Evolutionary conservation across 495 filamentous ascomycete genomes (phyloP).

Genomic region (Bathelium albidoporum): DNA sequence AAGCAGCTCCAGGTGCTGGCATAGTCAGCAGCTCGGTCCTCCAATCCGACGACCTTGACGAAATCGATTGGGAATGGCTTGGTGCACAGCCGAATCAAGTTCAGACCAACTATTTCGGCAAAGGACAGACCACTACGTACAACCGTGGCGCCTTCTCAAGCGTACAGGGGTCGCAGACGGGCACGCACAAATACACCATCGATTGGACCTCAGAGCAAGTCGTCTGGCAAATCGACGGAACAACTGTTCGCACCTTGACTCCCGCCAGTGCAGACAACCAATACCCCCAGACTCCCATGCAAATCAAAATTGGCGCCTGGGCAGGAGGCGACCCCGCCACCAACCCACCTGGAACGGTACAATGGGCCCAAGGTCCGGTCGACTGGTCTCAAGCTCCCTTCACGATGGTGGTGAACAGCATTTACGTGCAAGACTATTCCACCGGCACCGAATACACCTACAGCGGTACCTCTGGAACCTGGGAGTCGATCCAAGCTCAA

Average conservation of each 20-base stretch:
- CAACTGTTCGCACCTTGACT: conserved; percentile 55
- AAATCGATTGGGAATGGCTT: conserved; percentile 85
- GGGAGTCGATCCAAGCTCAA: conserved; percentile 68
- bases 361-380: conserved; percentile 77
- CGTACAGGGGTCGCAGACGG: conserved; percentile 41
- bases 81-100: conserved; percentile 39
- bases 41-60: conserved; percentile 76
- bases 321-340: conserved; percentile 61
- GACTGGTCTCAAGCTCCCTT: conserved; percentile 73
- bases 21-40: conserved; percentile 77
- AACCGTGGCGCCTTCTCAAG: conserved; percentile 51
- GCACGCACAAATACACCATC: conserved; percentile 74
- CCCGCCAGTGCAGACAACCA: conserved; percentile 51
- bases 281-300: conserved; percentile 84
- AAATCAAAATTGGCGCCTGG: conserved; percentile 75
- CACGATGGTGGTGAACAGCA: conserved; percentile 69
- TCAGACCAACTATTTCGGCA: conserved; percentile 81
- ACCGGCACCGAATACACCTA: conserved; percentile 78
- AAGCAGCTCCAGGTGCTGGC: conserved; percentile 61
- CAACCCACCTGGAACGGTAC: conserved; percentile 67
- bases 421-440: conserved; percentile 79
- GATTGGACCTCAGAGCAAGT: conserved; percentile 67
- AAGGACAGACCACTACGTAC: conserved; percentile 58
- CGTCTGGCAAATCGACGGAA: conserved; percentile 64
- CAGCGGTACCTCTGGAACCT: conserved; percentile 61